Evolutionary conservation across 108 stramenopile genomes (phyloP).

Genomic region (Conticribra guillardii): DNA sequence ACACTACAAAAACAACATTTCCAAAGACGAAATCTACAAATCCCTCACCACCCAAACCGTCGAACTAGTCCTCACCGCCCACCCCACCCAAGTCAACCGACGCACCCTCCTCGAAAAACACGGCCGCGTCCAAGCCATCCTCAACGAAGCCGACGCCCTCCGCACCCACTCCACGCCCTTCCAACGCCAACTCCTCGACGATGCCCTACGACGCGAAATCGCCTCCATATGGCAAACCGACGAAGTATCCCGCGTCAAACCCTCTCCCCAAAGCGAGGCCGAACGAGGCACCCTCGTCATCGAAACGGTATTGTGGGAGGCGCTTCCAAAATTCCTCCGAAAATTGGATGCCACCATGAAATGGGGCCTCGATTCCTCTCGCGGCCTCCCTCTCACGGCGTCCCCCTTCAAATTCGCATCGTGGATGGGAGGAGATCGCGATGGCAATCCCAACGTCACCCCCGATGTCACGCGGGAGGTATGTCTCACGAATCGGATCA

Average conservation of each 20-base stretch:
- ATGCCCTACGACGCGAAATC: slow-evolving; percentile 75
- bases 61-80: slow-evolving; percentile 96
- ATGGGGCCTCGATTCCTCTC: slow-evolving; percentile 56
- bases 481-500: slow-evolving; percentile 76
- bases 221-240: slow-evolving; percentile 87
- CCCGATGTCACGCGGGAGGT: slow-evolving; percentile 91
- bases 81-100: slow-evolving; percentile 98
- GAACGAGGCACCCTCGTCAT: slow-evolving; percentile 91
- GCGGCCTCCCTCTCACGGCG: slow-evolving; percentile 79
- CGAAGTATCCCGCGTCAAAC: slow-evolving; percentile 90
- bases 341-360: slow-evolving; percentile 87
- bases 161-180: slow-evolving; percentile 53
- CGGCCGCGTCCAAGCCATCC: slow-evolving; percentile 64
- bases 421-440: slow-evolving; percentile 99
- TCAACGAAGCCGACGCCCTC: slow-evolving; percentile 69
- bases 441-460: slow-evolving; percentile 98
- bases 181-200: slow-evolving; percentile 59
- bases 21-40: slow-evolving; percentile 70
- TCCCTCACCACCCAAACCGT: slow-evolving; percentile 82
- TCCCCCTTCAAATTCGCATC: slow-evolving; percentile 88
- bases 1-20: slow-evolving; percentile 44
- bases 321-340: slow-evolving; percentile 86
- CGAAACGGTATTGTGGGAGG: slow-evolving; percentile 96
- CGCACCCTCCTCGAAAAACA: slow-evolving; percentile 90
- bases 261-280: slow-evolving; percentile 92